phyloP scores from a whole-genome alignment of 768 basidiomycete genomes.

The Lentinula raphanica region DNA sequence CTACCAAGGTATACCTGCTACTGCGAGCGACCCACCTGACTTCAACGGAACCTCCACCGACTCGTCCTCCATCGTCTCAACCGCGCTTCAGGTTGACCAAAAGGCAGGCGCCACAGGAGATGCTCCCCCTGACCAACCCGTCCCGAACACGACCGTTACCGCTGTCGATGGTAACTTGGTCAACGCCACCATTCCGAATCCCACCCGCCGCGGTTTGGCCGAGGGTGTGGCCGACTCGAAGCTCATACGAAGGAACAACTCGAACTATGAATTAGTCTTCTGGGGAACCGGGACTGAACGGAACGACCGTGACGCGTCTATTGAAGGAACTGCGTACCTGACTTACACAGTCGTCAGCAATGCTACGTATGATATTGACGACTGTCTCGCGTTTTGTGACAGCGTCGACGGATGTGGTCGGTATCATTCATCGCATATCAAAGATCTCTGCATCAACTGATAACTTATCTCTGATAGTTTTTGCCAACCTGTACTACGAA shows the following conservation, averaged over 20 bases:
- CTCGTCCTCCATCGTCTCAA: conserved; percentile 11
- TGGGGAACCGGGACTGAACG: conserved; percentile 10
- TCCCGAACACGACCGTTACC: conserved; percentile 13
- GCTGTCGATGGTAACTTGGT: conserved; percentile 14
- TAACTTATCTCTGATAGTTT: conserved; percentile 8
- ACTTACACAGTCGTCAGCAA: conserved; percentile 16
- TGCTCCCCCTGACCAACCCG: conserved; percentile 13
- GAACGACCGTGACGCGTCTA: conserved; percentile 11
- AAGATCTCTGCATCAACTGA: background rate
- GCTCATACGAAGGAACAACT: background rate
- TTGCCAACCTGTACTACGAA: conserved; percentile 17
- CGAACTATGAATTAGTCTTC: conserved; percentile 15
- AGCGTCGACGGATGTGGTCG: conserved; percentile 14
- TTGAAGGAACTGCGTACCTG: conserved; percentile 16
- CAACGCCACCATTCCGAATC: conserved; percentile 4
- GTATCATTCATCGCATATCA: background rate
- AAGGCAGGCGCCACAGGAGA: conserved; percentile 9
- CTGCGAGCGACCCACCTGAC: conserved; percentile 2
- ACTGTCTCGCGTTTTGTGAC: conserved; percentile 15
- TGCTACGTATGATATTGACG: conserved; percentile 11
- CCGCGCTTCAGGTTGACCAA: conserved; percentile 13
- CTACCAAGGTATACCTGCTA: conserved; percentile 2
- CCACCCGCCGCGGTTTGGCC: background rate
- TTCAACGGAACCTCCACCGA: conserved; percentile 12
- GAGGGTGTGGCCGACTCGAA: background rate